Conservation (phyloP, 805 yeast genomes). For the Cyberlindnera nakhonratchasimensis region DNA sequence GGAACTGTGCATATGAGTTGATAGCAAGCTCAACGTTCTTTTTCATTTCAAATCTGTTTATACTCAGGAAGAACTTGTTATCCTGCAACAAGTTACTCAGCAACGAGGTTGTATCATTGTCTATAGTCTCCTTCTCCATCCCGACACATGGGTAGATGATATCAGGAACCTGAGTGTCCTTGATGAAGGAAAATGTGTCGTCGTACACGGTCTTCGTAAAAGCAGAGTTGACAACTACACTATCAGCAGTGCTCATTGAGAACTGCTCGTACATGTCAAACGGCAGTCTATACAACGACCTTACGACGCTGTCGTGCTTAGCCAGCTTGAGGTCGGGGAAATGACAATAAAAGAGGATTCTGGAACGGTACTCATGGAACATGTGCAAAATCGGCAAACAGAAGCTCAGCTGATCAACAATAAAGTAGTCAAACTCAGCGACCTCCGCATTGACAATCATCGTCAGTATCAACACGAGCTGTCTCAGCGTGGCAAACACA, state of each 20-base stretch:
- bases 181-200: constrained; percentile 50
- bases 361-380: constrained; percentile 40
- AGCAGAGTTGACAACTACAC: constrained; percentile 79
- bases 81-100: constrained; percentile 21
- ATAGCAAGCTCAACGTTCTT: constrained; percentile 81
- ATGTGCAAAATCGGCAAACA: constrained; percentile 68
- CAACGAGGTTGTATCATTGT: constrained; percentile 15
- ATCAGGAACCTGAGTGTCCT: constrained; percentile 28
- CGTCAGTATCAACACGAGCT: constrained; percentile 56
- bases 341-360: constrained; percentile 86
- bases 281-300: constrained; percentile 69
- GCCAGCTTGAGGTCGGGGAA: constrained; percentile 89
- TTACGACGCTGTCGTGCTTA: constrained; percentile 48
- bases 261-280: constrained; percentile 83
- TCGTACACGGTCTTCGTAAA: constrained; percentile 74
- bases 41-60: constrained; percentile 86
- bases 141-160: constrained; percentile 66
- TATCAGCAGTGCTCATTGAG: constrained; percentile 73
- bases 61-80: constrained; percentile 54
- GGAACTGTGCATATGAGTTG: constrained; percentile 52
- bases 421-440: constrained; percentile 58
- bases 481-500: constrained; percentile 80
- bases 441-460: constrained; percentile 46
- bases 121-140: constrained; percentile 31
- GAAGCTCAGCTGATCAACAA: constrained; percentile 86